Evolutionary conservation across 176 grass and related monocot species (phyloP).

Genomic region (Oryza meridionalis): DNA sequence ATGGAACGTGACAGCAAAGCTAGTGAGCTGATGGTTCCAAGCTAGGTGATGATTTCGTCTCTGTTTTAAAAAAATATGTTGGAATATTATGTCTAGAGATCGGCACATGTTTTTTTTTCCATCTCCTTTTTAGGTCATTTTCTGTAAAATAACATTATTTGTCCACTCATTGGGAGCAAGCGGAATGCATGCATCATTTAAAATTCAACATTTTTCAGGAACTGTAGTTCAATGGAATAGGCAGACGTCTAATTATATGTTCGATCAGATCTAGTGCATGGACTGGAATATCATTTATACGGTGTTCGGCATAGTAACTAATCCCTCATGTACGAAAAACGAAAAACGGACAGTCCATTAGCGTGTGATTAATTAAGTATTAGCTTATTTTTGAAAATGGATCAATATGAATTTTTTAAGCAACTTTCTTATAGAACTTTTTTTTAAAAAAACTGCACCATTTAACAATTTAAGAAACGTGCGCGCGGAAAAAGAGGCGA

Average conservation of each 20-base stretch:
- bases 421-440: too few species aligned
- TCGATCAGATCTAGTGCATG: neutral
- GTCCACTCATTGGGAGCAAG: neutral
- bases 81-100: neutral
- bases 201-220: neutral
- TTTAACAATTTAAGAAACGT: too few species aligned
- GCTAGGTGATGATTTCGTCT: neutral
- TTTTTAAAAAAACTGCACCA: too few species aligned
- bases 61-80: neutral
- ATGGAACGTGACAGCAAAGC: neutral
- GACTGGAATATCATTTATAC: neutral
- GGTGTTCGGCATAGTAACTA: too few species aligned
- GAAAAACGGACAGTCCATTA: too few species aligned
- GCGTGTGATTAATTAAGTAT: too few species aligned
- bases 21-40: neutral
- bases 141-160: neutral
- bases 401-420: too few species aligned
- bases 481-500: too few species aligned
- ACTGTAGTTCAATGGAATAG: neutral
- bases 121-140: neutral
- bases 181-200: neutral
- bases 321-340: too few species aligned
- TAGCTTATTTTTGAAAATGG: too few species aligned
- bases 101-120: neutral
- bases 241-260: neutral